Base-by-base conservation (phyloP, 495 filamentous ascomycete genomes). In the Hypoxylon subgilvum region DNA sequence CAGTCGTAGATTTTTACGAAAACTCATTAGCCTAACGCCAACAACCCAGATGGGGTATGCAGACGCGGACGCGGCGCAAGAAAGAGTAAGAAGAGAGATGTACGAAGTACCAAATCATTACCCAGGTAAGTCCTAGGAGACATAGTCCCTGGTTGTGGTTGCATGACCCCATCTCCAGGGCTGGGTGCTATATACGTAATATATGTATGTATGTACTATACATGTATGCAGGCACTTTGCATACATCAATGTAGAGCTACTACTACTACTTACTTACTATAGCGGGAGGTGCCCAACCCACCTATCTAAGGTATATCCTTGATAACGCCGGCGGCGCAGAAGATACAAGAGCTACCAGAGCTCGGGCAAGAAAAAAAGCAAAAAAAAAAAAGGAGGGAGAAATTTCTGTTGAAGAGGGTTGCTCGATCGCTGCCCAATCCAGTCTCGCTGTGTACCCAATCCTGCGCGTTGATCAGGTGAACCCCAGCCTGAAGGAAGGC, bases 381-480 rank as follows among this genome's bases (percentile, higher is more conserved):
- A 17, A 6, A 42, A 45, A 41, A 25, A 50, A 30, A 25, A 45
- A 41, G 19, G 45, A 30, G 18, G 18, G 2, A 19, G 9, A 12
- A 52, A 12, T 32, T 3, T 27, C 3, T 27, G 12, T 8, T n/a
- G 10, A 42, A 25, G 21, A 39, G 59, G 9, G n/a, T n/a, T n/a
- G n/a, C 47, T 47, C 31, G 59, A 52, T 63, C 47, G 59, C 59
- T 57, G 42, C 59, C 59, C 47, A 57, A 63, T 57, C 59, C 27
- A 36, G 27, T 42, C 27, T 25, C 46, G 25, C 36, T 41, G 34
- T 47, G 19, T 25, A 45, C 35, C 35, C 45, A 30, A 50, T 14
- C 22, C 23, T 39, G 35, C 22, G 23, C 23, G 32, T 54, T n/a
- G n/a, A n/a, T n/a, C n/a, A n/a, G n/a, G n/a, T n/a, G n/a, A n/a